Evolutionary conservation across 202 grass and related monocot genomes (phyloP), one percentile per base, ranked within the genome.

Genomic region (Hordeum pubiflorum): DNA sequence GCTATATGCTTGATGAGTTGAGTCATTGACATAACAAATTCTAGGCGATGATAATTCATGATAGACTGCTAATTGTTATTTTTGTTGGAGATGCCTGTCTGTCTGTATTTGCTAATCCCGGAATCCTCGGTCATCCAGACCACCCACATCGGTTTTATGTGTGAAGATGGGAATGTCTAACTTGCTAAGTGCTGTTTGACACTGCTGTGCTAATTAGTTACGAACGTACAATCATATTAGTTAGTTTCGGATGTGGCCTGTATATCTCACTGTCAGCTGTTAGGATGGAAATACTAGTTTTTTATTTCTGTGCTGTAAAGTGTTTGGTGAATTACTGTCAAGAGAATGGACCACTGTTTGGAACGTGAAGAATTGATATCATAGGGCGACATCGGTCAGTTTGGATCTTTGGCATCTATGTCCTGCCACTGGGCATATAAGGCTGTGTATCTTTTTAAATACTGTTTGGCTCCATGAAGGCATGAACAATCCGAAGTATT

Each of bases 1-100:
- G 21, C n/a, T 75, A 72, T 20, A 39, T 84, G 20, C 72, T 79
- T 10, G 44, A 81, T 81, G 26, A 76, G 73, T 78, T 7, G 15
- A 17, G 46, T 50, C 46, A 50, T 50, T 63, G 78, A 52, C 52
- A 26, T 39, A 26, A 17, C 21, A 17, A 57, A 77, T 76, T 7
- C 62, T 26, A 63, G 34, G 21, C 68, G 20, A 79, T 79, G 40
- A 22, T 29, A 68, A 27, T 76, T 7, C 23, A 65, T 73, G 58
- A 6, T 76, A 41, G 63, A 68, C 63, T 66, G 37, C n/a, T 23
- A 31, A 32, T 52, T 3, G 6, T 15, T 5, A 7, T 52, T 69
- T 72, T 70, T 20, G 8, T 36, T 70, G 15, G 4, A 6, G 4
- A 58, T 58, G 34, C 4, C n/a, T 68, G 10, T 21, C 66, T 44